Percentiles rank a stretch among this genome's conserved stretches.
phyloP scores from a whole-genome alignment of 495 filamentous ascomycete genomes.

The Neurospora sp. region DNA sequence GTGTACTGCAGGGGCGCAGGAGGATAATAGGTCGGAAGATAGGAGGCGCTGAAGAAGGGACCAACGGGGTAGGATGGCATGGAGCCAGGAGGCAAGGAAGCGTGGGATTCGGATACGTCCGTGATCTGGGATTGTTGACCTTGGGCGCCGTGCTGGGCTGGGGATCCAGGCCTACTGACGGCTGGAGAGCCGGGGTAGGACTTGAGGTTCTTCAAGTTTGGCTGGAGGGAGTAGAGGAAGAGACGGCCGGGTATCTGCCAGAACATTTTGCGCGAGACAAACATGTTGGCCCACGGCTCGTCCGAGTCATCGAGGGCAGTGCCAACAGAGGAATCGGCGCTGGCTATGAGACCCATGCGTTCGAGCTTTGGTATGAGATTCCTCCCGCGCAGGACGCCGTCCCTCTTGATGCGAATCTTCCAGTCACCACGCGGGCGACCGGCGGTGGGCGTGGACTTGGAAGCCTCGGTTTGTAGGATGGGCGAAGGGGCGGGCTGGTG shows the following conservation, averaged over 20 bases:
- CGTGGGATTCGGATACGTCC: conserved; percentile 21
- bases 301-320: conserved; percentile 49
- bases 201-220: conserved; percentile 32
- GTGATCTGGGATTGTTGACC: background rate
- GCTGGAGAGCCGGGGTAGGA: conserved; percentile 49
- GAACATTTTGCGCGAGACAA: conserved; percentile 67
- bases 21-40: conserved; percentile 85
- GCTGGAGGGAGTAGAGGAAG: conserved; percentile 79
- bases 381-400: conserved; percentile 74
- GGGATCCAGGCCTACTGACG: conserved; percentile 48
- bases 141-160: conserved; percentile 35
- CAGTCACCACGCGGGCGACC: conserved; percentile 80
- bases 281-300: conserved; percentile 70
- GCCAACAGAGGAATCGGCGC: conserved; percentile 66
- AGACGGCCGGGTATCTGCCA: conserved; percentile 86
- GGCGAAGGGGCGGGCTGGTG: conserved; percentile 56
- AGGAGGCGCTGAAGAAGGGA: conserved; percentile 65
- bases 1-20: conserved; percentile 73
- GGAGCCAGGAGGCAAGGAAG: background rate
- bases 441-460: conserved; percentile 49
- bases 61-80: conserved; percentile 37
- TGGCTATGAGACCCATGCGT: conserved; percentile 78
- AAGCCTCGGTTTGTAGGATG: conserved; percentile 50
- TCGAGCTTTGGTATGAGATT: conserved; percentile 84
- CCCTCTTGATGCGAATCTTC: conserved; percentile 72